These are phyloP conservation scores for Rhytidiadelphus loreus DNA, from an alignment of 225 moss, liverwort and hornwort genomes.

Conservation along the genomic window DNA sequence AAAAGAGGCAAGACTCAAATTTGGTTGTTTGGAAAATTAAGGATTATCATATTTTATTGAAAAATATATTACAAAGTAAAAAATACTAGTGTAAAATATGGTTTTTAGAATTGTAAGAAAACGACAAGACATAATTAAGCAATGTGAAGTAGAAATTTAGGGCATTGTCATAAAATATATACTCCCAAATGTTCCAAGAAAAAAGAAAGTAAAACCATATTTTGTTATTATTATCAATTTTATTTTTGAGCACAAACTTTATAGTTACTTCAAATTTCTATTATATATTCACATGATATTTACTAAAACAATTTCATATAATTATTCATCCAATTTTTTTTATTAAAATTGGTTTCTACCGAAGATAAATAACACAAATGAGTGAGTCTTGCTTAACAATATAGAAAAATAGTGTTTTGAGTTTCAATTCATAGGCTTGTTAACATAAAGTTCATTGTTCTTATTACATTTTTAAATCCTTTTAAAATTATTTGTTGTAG, in stretches of 20 bases:
- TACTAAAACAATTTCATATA: accelerated
- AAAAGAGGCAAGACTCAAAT: too few relatives aligned
- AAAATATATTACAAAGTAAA: not conserved
- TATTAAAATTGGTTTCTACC: not conserved
- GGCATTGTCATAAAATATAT: not conserved
- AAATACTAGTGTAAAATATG: too few relatives aligned
- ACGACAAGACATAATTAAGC: not conserved
- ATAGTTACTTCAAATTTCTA: not conserved
- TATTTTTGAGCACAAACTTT: not conserved
- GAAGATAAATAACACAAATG: too few relatives aligned
- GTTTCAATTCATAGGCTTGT: not conserved
- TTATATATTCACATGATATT: not conserved
- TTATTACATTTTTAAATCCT: not conserved
- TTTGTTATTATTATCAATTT: not conserved
- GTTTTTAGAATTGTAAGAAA: not conserved
- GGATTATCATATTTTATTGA: not conserved
- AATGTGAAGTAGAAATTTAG: too few relatives aligned
- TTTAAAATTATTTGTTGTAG: not conserved
- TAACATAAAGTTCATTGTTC: not conserved
- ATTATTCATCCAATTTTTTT: too few relatives aligned
- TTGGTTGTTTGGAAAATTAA: not conserved
- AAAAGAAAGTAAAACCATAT: too few relatives aligned
- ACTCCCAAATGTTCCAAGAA: not conserved
- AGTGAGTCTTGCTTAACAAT: not conserved
- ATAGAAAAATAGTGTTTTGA: too few relatives aligned